Evolutionary conservation across 192 early-diverging fungal species (phyloP), one percentile per base, ranked within the genome.

Genomic region (Funneliformis geosporum): DNA sequence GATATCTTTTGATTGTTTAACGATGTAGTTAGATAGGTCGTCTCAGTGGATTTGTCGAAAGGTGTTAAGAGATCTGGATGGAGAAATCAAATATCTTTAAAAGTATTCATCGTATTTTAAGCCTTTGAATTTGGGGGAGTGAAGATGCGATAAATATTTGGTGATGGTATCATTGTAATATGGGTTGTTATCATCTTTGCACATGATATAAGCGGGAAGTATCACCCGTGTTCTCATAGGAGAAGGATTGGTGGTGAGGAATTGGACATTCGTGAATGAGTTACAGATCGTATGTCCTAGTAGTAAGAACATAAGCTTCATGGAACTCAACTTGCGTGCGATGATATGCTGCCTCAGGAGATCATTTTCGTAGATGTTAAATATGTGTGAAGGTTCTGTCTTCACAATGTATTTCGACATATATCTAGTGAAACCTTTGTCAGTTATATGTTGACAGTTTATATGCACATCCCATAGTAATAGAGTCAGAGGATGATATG

Each of bases 161-260:
- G n/a, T 46, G 12, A 70, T 70, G 33, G 68, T 46, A 42, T 70
- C 11, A 44, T 70, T 40, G 23, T 70, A 70, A 62, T 62, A 62
- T 5, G 60, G 60, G 5, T 62, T 27, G 10, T 62, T 10, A 43
- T 43, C 42, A 43, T 27, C 8, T 64, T 64, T 25, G 27, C 27
- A 11, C 5, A 64, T 25, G 4, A 64, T 64, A 27, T 64, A 64
- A 4, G 8, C 8, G 5, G 61, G 61, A 27, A 64, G 4, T 27
- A 64, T 27, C 8, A 25, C 3, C 14, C 61, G 25, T 21, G n/a
- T 25, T 64, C n/a, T 8, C 27, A 27, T 27, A 27, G 61, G 18
- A 25, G 25, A 25, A 27, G 25, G n/a, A 5, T 64, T 25, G 16
- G 61, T 64, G 5, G n/a, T 64, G 1, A 64, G n/a, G 8, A 64